phyloP scores from a whole-genome alignment of 371 early-diverging fungal genomes.

The Mucor piriformis region DNA sequence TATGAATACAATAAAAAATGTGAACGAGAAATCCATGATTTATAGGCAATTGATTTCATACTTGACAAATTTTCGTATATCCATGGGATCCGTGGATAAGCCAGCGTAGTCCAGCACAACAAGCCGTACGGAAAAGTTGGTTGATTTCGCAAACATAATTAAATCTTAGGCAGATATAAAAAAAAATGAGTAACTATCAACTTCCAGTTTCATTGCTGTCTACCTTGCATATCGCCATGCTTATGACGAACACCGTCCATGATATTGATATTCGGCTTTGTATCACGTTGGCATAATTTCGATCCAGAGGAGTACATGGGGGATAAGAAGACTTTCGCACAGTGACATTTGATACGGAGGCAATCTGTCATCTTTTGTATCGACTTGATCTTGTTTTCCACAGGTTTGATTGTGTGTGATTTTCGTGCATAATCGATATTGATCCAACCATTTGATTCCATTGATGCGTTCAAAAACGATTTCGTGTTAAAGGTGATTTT shows the following conservation, averaged over 20 bases:
- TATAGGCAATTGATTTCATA: slow-evolving; percentile 12
- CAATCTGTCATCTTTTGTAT: no score
- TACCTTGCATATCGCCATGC: slow-evolving; percentile 13
- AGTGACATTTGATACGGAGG: no score
- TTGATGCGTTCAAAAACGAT: no score
- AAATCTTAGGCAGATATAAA: slow-evolving; percentile 13
- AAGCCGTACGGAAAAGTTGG: slow-evolving; percentile 15
- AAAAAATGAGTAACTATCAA: slow-evolving; percentile 12
- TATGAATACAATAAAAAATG: slow-evolving; percentile 1
- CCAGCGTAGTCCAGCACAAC: slow-evolving; percentile 11
- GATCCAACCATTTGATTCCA: no score
- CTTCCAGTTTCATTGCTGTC: slow-evolving; percentile 11
- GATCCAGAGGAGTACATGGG: no score
- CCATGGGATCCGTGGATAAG: neutral
- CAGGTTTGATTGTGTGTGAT: no score
- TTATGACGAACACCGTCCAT: slow-evolving; percentile 9
- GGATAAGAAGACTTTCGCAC: no score
- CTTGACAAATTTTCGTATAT: slow-evolving; percentile 7
- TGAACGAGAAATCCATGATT: slow-evolving; percentile 13
- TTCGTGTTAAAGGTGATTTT: no score
- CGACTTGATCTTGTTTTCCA: no score
- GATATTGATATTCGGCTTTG: slow-evolving; percentile 1
- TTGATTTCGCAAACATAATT: slow-evolving; percentile 11
- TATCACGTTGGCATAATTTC: neutral
- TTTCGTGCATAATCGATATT: no score